Percentiles rank a stretch among this genome's conserved stretches.
phyloP scores from a whole-genome alignment of 768 basidiomycete species.

The Pisolithus microcarpus region DNA sequence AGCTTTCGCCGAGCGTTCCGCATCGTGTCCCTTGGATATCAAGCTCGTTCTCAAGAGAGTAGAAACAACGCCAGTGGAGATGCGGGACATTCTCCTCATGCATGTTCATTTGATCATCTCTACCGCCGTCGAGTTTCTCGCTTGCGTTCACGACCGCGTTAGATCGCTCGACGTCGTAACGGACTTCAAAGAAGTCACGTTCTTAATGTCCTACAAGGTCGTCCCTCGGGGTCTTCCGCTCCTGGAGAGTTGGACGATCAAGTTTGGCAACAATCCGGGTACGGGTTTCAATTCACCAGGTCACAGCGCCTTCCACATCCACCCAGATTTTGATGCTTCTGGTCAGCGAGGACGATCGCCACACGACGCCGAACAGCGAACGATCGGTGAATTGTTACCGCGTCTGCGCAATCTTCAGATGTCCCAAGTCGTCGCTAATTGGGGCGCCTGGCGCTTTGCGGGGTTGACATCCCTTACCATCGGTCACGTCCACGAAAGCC shows the following conservation, averaged over 20 bases:
- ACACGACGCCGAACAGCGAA: not conserved
- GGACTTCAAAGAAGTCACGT: not conserved
- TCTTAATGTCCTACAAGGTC: not conserved
- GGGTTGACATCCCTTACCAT: slow-evolving; percentile 6
- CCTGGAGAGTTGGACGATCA: slow-evolving; percentile 5
- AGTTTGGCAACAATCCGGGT: not conserved
- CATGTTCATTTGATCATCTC: not conserved
- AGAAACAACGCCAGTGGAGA: not conserved
- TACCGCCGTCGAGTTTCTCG: slow-evolving; percentile 1
- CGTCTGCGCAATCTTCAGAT: not conserved
- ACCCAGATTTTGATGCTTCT: not conserved
- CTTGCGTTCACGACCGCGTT: not conserved
- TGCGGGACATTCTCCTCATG: not conserved
- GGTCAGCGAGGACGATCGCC: not conserved
- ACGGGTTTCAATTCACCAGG: not conserved
- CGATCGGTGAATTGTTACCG: not conserved
- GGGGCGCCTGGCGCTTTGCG: slow-evolving; percentile 3
- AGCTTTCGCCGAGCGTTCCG: slow-evolving; percentile 1
- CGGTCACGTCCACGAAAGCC: not conserved
- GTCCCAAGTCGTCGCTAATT: not conserved
- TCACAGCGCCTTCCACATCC: not conserved
- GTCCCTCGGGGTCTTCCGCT: not conserved
- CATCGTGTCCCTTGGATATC: slow-evolving; percentile 1
- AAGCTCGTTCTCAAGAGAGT: not conserved
- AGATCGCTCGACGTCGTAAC: slow-evolving; percentile 2